Conservation (phyloP, 2,329 filamentous ascomycete species). For the Macrophomina pseudophaseolina region DNA sequence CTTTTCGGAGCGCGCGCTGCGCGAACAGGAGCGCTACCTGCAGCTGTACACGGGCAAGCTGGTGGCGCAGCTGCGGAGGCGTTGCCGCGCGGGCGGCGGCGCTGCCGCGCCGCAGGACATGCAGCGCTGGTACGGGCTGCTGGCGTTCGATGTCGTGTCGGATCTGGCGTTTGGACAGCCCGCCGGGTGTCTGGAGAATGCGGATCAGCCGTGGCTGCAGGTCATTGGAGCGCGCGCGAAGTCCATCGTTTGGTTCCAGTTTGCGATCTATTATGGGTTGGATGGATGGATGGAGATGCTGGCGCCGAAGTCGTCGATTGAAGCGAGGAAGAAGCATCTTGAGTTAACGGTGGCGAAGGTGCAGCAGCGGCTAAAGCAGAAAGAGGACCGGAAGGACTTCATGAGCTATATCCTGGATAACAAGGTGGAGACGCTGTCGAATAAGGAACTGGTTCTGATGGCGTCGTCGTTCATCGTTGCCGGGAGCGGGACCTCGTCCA, state of each 20-base stretch:
- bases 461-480: slow-evolving; percentile 14
- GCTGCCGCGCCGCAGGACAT: background rate
- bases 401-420: slow-evolving; percentile 10
- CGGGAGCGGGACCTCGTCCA: slow-evolving; percentile 2
- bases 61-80: slow-evolving; percentile 27
- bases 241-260: background rate
- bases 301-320: background rate
- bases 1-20: slow-evolving; percentile 44
- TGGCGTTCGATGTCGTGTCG: slow-evolving; percentile 27
- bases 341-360: slow-evolving; percentile 3
- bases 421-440: background rate
- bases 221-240: background rate
- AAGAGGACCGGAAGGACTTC: slow-evolving; percentile 9
- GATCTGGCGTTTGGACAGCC: slow-evolving; percentile 38
- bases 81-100: background rate
- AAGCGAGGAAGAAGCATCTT: background rate
- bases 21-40: slow-evolving; percentile 22
- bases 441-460: slow-evolving; percentile 1
- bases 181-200: slow-evolving; percentile 33
- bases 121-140: background rate
- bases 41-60: slow-evolving; percentile 34
- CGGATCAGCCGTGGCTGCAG: background rate
- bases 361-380: background rate
- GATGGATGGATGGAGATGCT: background rate
- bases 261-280: slow-evolving; percentile 5